These are phyloP conservation scores for Saitozyma sp. DNA, from an alignment of 768 basidiomycete species.

Conservation along the genomic window DNA sequence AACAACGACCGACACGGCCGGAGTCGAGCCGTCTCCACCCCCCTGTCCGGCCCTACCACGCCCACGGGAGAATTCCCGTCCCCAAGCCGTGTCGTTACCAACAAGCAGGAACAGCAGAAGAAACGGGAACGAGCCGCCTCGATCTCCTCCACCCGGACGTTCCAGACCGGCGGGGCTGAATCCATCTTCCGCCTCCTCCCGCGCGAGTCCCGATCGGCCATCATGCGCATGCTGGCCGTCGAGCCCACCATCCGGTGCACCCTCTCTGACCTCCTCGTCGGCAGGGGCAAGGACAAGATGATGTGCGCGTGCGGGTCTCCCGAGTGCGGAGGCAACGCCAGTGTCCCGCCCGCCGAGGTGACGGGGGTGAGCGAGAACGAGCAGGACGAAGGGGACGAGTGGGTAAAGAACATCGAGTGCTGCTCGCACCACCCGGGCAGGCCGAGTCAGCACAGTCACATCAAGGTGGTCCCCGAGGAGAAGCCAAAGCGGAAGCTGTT, in stretches of 20 bases:
- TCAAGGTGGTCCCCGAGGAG: conserved; percentile 51
- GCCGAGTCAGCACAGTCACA: conserved; percentile 38
- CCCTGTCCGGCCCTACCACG: conserved; percentile 9
- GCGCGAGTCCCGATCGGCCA: conserved; percentile 81
- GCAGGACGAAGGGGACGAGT: conserved; percentile 77
- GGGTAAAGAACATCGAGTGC: conserved; percentile 70
- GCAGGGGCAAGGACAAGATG: conserved; percentile 71
- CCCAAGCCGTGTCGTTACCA: conserved; percentile 8
- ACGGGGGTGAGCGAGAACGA: conserved; percentile 39
- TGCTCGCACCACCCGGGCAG: conserved; percentile 43
- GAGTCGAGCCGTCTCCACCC: conserved; percentile 20
- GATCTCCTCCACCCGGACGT: conserved; percentile 60
- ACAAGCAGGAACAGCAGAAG: conserved; percentile 25
- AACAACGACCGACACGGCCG: conserved; percentile 5
- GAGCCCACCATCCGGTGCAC: conserved; percentile 88
- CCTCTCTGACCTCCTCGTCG: conserved; percentile 83
- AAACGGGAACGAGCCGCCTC: conserved; percentile 38
- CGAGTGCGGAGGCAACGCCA: conserved; percentile 54
- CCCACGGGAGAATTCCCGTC: conserved; percentile 2
- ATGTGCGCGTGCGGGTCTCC: conserved; percentile 72
- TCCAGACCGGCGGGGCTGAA: conserved; percentile 73
- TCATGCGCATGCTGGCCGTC: conserved; percentile 90
- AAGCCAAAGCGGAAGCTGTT: conserved; percentile 52
- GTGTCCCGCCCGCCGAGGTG: conserved; percentile 56
- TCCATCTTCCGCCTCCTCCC: conserved; percentile 95